Percentiles rank a stretch among this genome's conserved stretches.
Evolutionary conservation across 106 monocot genomes (phyloP).

Genomic region (Acanthochlamys bracteata): DNA sequence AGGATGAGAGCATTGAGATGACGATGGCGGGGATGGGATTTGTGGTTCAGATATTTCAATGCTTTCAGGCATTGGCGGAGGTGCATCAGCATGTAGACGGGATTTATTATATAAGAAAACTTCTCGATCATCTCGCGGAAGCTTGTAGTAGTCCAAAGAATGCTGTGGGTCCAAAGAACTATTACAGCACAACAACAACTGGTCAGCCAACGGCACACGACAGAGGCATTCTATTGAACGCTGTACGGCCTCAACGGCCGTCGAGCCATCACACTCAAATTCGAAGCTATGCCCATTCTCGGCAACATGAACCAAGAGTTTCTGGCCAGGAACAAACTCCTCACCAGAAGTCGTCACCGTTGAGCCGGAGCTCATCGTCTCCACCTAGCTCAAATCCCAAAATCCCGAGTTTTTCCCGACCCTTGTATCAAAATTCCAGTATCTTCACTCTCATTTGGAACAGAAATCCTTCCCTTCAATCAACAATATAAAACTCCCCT

Average conservation of each 20-base stretch:
- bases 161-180: slow-evolving; percentile 55
- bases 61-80: slow-evolving; percentile 43
- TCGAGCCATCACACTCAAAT: slow-evolving; percentile 78
- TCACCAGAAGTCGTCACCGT: slow-evolving; percentile 17
- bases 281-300: slow-evolving; percentile 92
- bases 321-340: slow-evolving; percentile 58
- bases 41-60: slow-evolving; percentile 34
- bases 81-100: slow-evolving; percentile 49
- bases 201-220: slow-evolving; percentile 42
- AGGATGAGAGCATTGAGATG: slow-evolving; percentile 38
- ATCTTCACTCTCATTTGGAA: too few species aligned
- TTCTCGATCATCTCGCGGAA: slow-evolving; percentile 74
- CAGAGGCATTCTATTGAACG: slow-evolving; percentile 45
- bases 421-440: too few species aligned
- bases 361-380: slow-evolving; percentile 61
- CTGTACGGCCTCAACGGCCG: slow-evolving; percentile 59
- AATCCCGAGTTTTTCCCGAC: background rate
- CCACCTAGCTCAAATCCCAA: background rate
- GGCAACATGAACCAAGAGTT: slow-evolving; percentile 64
- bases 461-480: too few species aligned
- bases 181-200: slow-evolving; percentile 76
- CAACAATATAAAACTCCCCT: too few species aligned
- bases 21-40: slow-evolving; percentile 39
- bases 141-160: slow-evolving; percentile 58
- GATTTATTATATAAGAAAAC: slow-evolving; percentile 81